Evolutionary conservation across 768 basidiomycete genomes (phyloP).

Genomic region (Amanita brunnescens): DNA sequence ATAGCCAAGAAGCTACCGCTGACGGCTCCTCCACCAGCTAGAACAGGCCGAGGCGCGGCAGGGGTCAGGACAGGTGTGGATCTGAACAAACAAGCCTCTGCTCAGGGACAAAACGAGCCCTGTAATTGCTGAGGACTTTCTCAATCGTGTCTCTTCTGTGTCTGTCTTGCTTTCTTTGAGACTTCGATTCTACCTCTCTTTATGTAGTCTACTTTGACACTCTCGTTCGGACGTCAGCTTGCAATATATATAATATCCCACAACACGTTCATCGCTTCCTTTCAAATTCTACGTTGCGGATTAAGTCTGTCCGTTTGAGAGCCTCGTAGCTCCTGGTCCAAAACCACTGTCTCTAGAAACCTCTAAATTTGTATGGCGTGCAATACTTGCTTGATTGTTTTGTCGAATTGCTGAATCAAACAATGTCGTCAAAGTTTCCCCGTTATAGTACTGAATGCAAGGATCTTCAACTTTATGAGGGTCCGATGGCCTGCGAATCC

Average conservation of each 20-base stretch:
- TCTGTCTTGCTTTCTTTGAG: not conserved
- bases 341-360: too few relatives aligned
- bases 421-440: too few relatives aligned
- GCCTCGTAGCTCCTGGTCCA: too few relatives aligned
- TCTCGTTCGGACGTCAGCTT: conserved; percentile 7
- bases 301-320: too few relatives aligned
- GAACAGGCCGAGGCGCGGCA: conserved; percentile 40
- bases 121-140: conserved; percentile 61
- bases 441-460: too few relatives aligned
- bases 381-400: too few relatives aligned
- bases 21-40: conserved; percentile 59
- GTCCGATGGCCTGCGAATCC: too few relatives aligned
- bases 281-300: too few relatives aligned
- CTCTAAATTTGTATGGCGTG: too few relatives aligned
- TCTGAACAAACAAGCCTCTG: conserved; percentile 57
- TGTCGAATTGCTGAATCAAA: too few relatives aligned
- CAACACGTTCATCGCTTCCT: not conserved
- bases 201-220: conserved; percentile 24
- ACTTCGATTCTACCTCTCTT: conserved; percentile 17
- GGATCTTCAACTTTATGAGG: too few relatives aligned
- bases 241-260: conserved; percentile 1
- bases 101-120: conserved; percentile 47
- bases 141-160: not conserved
- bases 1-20: conserved; percentile 86
- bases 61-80: conserved; percentile 64